Evolutionary conservation across 78 protist species (phyloP), one percentile per base, ranked within the genome.

Genomic region (Dictyostelium capitatum): DNA sequence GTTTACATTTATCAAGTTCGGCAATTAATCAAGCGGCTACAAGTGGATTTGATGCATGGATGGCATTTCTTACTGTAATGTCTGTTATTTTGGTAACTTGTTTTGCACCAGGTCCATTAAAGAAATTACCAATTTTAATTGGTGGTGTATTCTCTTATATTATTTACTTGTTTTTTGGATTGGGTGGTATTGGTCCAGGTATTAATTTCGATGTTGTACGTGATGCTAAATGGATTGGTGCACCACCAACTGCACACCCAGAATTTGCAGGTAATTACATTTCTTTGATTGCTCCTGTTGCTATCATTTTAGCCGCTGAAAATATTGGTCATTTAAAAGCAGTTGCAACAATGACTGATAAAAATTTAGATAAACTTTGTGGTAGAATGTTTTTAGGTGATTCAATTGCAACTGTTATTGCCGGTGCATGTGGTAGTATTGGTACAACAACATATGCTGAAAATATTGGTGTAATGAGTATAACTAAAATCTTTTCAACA

Each of bases 401-500:
- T 46, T 65, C 87, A 1, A 14, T 80, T 6, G 87, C 87, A 19
- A 62, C 75, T 25, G 47, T 80, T 25, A 37, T 80, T 12, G 87
- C 87, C 6, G 87, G 73, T 12, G 12, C 37, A 12, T 56, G 15
- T 12, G 87, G 87, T 17, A 32, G 87, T 62, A 25, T 46, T 8
- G 87, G 87, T 80, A 80, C 87, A 17, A 80, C 87, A 0, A 80
- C 87, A 3, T 80, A 80, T 14, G 87, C 87, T 14, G 87, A 80
- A 46, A 80, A 80, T 15, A 80, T 80, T 62, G 87, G 87, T 80
- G 87, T 80, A n/a, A 80, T 80, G 87, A 80, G 87, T 80, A 62
- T 80, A 3, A 80, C 87, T 4, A 56, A 46, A 47, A 80, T 80
- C 0, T 80, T 62, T 15, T 62, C 78, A n/a, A 80, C 87, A 19